Evolutionary conservation across 2,329 filamentous ascomycete genomes (phyloP).

Genomic region (Ascosphaera acerosa): DNA sequence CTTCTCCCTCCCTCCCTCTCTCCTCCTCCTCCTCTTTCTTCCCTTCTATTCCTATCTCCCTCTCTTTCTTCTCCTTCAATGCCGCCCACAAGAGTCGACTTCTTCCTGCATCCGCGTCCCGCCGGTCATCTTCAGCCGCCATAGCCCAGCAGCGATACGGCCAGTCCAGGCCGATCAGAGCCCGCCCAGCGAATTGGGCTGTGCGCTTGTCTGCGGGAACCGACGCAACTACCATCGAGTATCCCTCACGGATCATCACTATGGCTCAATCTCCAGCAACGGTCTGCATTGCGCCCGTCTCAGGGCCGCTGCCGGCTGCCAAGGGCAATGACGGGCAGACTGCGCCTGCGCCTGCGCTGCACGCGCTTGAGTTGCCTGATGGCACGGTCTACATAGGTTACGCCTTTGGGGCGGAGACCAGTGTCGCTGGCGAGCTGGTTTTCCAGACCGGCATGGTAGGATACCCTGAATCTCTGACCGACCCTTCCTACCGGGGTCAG

Average conservation of each 20-base stretch:
- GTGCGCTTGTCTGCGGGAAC: not conserved
- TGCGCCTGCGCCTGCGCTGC: slow-evolving; percentile 20
- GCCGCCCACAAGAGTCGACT: not conserved
- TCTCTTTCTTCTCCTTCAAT: not conserved
- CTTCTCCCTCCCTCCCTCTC: slow-evolving; percentile 5
- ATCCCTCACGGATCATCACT: slow-evolving; percentile 8
- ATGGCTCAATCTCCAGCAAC: slow-evolving; percentile 7
- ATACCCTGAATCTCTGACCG: slow-evolving; percentile 84
- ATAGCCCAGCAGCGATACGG: not conserved
- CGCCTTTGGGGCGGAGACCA: slow-evolving; percentile 90
- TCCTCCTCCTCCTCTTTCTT: slow-evolving; percentile 6
- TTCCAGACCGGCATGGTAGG: slow-evolving; percentile 99
- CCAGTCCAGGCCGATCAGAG: no score
- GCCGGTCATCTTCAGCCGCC: not conserved
- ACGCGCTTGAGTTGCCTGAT: slow-evolving; percentile 83
- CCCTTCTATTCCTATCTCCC: slow-evolving; percentile 5
- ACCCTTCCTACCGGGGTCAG: slow-evolving; percentile 73
- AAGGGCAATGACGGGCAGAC: slow-evolving; percentile 12
- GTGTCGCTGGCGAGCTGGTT: slow-evolving; percentile 85
- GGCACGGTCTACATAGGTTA: slow-evolving; percentile 77
- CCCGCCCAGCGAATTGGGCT: not conserved
- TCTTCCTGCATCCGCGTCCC: not conserved
- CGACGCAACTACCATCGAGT: slow-evolving; percentile 7
- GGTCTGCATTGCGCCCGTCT: slow-evolving; percentile 5
- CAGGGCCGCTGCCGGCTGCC: slow-evolving; percentile 3